Percentiles rank a stretch among this genome's conserved stretches.
phyloP scores from a whole-genome alignment of 1,284 basidiomycete species.

The Naganishia albida region DNA sequence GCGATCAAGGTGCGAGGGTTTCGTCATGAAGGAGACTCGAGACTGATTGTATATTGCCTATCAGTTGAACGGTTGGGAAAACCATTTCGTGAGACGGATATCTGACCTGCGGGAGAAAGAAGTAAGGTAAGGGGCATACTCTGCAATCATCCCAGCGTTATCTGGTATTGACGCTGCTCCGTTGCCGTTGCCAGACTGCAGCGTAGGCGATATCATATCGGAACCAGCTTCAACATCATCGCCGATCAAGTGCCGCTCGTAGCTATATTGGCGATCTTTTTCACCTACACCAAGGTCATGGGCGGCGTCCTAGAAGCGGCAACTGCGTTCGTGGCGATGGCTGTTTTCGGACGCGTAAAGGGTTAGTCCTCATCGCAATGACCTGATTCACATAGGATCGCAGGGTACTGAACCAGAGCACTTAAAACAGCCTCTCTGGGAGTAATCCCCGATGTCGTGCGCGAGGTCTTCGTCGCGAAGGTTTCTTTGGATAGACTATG shows the following conservation, averaged over 20 bases:
- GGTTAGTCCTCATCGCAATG: slow-evolving; percentile 35
- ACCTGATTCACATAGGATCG: no score
- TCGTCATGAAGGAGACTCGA: background rate
- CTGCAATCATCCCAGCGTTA: background rate
- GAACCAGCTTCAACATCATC: slow-evolving; percentile 52
- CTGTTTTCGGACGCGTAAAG: slow-evolving; percentile 46
- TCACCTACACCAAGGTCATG: slow-evolving; percentile 49
- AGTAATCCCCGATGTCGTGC: slow-evolving; percentile 41
- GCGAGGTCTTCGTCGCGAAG: slow-evolving; percentile 41
- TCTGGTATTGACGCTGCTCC: background rate
- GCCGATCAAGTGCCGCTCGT: slow-evolving; percentile 41
- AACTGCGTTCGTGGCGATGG: slow-evolving; percentile 50
- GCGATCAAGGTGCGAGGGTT: slow-evolving; percentile 48
- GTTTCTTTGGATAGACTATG: slow-evolving; percentile 47
- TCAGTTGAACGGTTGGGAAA: slow-evolving; percentile 52
- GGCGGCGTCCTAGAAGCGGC: slow-evolving; percentile 43
- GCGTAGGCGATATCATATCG: slow-evolving; percentile 51
- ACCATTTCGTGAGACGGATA: slow-evolving; percentile 42
- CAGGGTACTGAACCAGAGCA: background rate
- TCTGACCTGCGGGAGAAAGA: slow-evolving; percentile 43
- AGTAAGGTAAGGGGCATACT: slow-evolving; percentile 37
- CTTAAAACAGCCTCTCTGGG: slow-evolving; percentile 37
- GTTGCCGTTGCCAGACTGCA: slow-evolving; percentile 42
- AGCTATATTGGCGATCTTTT: slow-evolving; percentile 41
- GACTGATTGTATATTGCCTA: background rate